A percentile compares a stretch with the other conserved stretches of the same genome.
Evolutionary conservation across 2,329 filamentous ascomycete genomes (phyloP).

Genomic region (Phaeosphaeriaceae sp.): DNA sequence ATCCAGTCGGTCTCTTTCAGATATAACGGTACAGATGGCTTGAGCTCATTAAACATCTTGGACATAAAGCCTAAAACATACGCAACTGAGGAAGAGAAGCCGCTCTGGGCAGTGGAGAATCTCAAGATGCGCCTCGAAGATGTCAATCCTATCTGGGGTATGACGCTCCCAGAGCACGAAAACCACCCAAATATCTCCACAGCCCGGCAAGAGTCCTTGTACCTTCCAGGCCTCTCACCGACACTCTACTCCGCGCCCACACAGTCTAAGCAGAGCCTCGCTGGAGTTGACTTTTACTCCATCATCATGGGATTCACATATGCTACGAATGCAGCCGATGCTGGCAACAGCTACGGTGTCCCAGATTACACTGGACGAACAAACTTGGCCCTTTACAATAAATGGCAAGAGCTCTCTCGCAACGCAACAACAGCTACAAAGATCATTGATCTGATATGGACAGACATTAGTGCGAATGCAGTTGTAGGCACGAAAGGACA

Average conservation of each 20-base stretch:
- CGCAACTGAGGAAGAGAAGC: constrained; percentile 31
- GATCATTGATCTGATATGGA: constrained; percentile 56
- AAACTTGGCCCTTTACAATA: constrained; percentile 51
- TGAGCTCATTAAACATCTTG: constrained; percentile 45
- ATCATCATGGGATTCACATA: constrained; percentile 20
- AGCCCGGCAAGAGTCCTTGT: constrained; percentile 37
- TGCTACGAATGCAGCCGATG: constrained; percentile 1
- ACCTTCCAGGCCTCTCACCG: constrained; percentile 32
- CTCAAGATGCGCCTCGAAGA: constrained; percentile 26
- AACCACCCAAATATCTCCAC: constrained; percentile 43
- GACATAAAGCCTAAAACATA: constrained; percentile 49
- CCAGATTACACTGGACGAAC: constrained; percentile 45
- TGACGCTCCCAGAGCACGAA: constrained; percentile 42
- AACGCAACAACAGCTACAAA: constrained; percentile 31
- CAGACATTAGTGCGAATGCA: constrained; percentile 52
- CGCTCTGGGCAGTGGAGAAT: constrained; percentile 50
- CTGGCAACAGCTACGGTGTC: constrained; percentile 16
- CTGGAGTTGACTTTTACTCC: constrained; percentile 43
- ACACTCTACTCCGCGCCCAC: no score
- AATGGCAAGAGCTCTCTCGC: constrained; percentile 50
- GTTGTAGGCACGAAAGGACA: constrained; percentile 49
- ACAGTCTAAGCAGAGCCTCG: constrained; percentile 41
- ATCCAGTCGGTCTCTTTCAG: constrained; percentile 55
- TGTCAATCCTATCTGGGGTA: constrained; percentile 50
- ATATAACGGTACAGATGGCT: constrained; percentile 46